Conservation (phyloP, 1,139 yeast genomes). For the Zhuliangozyma blackwelliae region DNA sequence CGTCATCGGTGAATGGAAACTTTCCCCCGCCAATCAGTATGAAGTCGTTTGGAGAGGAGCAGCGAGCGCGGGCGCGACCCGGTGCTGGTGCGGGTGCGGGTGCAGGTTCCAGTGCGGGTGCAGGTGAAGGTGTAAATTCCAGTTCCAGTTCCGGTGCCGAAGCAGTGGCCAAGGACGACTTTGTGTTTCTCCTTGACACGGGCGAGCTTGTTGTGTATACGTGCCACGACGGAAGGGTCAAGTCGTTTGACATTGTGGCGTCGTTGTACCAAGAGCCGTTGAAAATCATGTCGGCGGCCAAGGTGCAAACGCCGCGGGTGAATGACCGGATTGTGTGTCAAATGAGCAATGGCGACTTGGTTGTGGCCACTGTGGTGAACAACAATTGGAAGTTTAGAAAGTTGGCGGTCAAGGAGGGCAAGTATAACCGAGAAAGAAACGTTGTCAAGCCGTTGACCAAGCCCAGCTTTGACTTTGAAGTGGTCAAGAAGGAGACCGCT, state of each 20-base stretch:
- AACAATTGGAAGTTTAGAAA: conserved; percentile 61
- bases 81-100: too few relatives aligned
- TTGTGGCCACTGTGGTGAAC: conserved; percentile 62
- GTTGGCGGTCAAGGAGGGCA: conserved; percentile 43
- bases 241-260: conserved; percentile 20
- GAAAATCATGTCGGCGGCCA: conserved; percentile 46
- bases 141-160: too few relatives aligned
- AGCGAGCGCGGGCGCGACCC: conserved; percentile 4
- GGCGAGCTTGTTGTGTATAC: conserved; percentile 48
- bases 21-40: conserved; percentile 20
- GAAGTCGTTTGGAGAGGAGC: conserved; percentile 10
- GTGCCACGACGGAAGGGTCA: conserved; percentile 44
- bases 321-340: conserved; percentile 67
- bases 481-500: conserved; percentile 2
- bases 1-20: conserved; percentile 29
- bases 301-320: conserved; percentile 65
- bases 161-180: conserved; percentile 20
- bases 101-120: too few relatives aligned
- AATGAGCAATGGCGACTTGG: conserved; percentile 40
- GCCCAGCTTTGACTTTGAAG: conserved; percentile 12
- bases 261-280: conserved; percentile 18
- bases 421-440: conserved; percentile 32
- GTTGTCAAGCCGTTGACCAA: not conserved
- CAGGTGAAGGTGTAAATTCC: too few relatives aligned
- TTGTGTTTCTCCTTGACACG: conserved; percentile 30